Base-by-base conservation (phyloP, 2,329 filamentous ascomycete genomes). In the Alternaria sp. region DNA sequence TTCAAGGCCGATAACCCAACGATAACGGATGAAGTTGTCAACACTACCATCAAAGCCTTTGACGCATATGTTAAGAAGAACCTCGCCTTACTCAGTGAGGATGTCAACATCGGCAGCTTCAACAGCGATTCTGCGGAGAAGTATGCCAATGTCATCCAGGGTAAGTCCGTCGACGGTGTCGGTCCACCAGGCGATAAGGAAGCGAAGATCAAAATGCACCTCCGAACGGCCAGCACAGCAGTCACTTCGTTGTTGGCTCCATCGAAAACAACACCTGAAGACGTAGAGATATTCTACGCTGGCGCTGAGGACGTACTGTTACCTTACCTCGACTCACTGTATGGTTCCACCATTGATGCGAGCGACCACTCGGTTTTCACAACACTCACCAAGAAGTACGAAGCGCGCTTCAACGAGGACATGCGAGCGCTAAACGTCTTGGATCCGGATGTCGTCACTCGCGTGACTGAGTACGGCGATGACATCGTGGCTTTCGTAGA, bases 401-500 rank as follows among this genome's bases (percentile, higher is more conserved):
- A 97, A 79, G 84, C 87, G n/a, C 87, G 93, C 14, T 98, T 97
- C 80, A 91, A 92, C 77, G 89, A 92, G 61, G 95, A 98, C 74
- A 94, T 98, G 90, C 87, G 89, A 65, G 89, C 89, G 7, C 83
- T 98, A 55, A 98, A 98, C 73, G 93, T 97, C 11, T 84, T 95
- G 43, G 86, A 90, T 21, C 94, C 95, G 0, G 92, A 96, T 73
- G 87, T 91, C 33, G 84, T 97, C 25, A 97, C 94, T 0, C 86
- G 94, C 60, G 95, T 97, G n/a, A 97, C 94, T 1, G 93, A 97
- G 73, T 97, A 96, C 71, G 92, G 95, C 5, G 89, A 90, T 0
- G 90, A 97, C 75, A 97, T 98, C 74, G 93, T 92, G 49, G 84
- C 87, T 10, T 97, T 97, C 67, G 93, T 97, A 0, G 87, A 95